Conservation (phyloP, 805 yeast species). For the Myxozyma kluyveri region DNA sequence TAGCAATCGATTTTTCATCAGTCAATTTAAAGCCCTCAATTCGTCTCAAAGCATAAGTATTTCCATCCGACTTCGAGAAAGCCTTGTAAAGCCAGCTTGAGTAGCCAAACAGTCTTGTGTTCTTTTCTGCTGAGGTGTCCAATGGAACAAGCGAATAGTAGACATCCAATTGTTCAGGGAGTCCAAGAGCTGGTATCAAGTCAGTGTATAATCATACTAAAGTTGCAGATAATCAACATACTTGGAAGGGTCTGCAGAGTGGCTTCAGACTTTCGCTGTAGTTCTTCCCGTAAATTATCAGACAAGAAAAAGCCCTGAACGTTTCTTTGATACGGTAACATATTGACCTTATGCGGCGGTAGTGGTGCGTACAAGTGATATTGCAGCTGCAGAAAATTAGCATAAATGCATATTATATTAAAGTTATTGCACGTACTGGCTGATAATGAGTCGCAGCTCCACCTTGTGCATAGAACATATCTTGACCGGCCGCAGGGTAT, state of each 20-base stretch:
- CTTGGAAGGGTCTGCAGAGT: conserved; percentile 61
- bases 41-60: conserved; percentile 70
- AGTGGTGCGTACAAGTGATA: conserved; percentile 88
- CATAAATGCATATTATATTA: background rate
- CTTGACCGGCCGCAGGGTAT: conserved; percentile 12
- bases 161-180: conserved; percentile 75
- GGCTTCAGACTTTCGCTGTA: conserved; percentile 76
- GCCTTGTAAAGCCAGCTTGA: conserved; percentile 72
- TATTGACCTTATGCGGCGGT: conserved; percentile 66
- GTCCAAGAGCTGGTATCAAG: conserved; percentile 43
- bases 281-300: conserved; percentile 63
- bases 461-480: conserved; percentile 35
- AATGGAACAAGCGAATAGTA: conserved; percentile 86
- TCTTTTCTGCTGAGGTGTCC: conserved; percentile 49
- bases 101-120: conserved; percentile 49
- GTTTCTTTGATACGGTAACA: conserved; percentile 69
- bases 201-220: background rate
- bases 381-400: conserved; percentile 44
- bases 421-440: conserved; percentile 24
- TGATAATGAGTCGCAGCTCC: conserved; percentile 27
- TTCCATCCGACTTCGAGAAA: conserved; percentile 73
- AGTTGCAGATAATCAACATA: conserved; percentile 3
- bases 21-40: conserved; percentile 56
- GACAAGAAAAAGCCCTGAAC: conserved; percentile 70
- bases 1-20: conserved; percentile 58